Evolutionary conservation across 1,284 basidiomycete species (phyloP).

Genomic region (Trametes hirsuta): DNA sequence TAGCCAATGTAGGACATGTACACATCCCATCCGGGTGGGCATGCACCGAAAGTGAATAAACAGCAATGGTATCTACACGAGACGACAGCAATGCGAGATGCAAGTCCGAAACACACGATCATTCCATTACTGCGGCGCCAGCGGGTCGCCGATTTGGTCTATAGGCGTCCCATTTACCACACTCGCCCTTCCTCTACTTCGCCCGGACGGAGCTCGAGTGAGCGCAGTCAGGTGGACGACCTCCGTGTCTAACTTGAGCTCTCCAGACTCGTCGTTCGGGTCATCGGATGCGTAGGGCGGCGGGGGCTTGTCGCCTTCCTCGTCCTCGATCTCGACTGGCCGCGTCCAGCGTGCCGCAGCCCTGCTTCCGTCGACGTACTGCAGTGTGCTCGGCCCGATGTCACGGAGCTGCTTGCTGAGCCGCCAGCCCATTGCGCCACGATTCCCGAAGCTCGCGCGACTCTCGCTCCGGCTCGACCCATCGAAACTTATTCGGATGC

Average conservation of each 20-base stretch:
- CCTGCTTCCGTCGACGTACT: conserved; percentile 67
- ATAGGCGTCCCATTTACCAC: conserved; percentile 34
- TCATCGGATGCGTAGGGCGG: conserved; percentile 34
- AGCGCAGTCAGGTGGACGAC: conserved; percentile 55
- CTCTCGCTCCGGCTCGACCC: conserved; percentile 42
- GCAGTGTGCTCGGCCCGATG: conserved; percentile 58
- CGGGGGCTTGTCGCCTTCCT: conserved; percentile 36
- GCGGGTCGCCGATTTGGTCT: conserved; percentile 17
- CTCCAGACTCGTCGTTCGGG: conserved; percentile 30
- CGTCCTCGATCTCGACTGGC: conserved; percentile 40
- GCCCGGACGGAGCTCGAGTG: conserved; percentile 65
- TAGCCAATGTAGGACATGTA: not conserved
- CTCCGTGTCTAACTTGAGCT: conserved; percentile 34
- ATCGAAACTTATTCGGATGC: conserved; percentile 37
- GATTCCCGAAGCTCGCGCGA: conserved; percentile 39
- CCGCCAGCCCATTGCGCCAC: conserved; percentile 58
- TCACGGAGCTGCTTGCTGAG: conserved; percentile 63
- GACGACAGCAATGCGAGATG: conserved; percentile 23
- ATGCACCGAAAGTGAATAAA: conserved; percentile 14
- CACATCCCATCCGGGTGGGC: conserved; percentile 9
- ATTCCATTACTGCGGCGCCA: conserved; percentile 6
- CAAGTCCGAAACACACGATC: conserved; percentile 4
- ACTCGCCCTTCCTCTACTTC: conserved; percentile 58
- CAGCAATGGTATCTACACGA: conserved; percentile 22
- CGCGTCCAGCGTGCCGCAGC: conserved; percentile 49